phyloP scores from a whole-genome alignment of 768 basidiomycete species.

The Amanita molliuscula region DNA sequence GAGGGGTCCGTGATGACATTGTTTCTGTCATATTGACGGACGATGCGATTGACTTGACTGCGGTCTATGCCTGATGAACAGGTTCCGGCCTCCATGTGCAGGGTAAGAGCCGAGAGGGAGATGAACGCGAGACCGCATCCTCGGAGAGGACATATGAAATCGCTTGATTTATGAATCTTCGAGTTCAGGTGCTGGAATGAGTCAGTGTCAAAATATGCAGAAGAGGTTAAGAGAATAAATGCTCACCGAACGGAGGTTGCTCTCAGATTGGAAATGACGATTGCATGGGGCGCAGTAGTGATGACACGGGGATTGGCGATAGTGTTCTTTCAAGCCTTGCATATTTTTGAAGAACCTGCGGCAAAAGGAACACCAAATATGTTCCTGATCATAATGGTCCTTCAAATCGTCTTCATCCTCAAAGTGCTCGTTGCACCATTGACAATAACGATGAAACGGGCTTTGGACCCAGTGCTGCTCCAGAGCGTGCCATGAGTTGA shows the following conservation, averaged over 20 bases:
- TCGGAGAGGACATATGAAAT: constrained; percentile 24
- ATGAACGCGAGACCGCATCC: constrained; percentile 36
- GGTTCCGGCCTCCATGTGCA: constrained; percentile 55
- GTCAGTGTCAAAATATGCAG: background rate
- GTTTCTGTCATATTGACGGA: constrained; percentile 31
- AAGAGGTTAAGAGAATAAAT: too few species aligned
- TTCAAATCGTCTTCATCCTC: constrained; percentile 19
- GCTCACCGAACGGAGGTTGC: constrained; percentile 21
- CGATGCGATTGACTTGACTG: constrained; percentile 28
- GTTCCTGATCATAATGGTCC: constrained; percentile 27
- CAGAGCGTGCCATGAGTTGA: constrained; percentile 23
- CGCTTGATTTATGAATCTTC: constrained; percentile 31
- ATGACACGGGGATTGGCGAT: constrained; percentile 37
- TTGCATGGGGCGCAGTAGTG: constrained; percentile 36
- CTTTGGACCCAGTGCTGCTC: constrained; percentile 46
- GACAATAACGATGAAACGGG: constrained; percentile 40
- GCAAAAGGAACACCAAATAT: constrained; percentile 35
- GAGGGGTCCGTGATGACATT: constrained; percentile 46
- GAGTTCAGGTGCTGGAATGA: constrained; percentile 40
- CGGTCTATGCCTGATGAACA: constrained; percentile 41
- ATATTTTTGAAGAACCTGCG: constrained; percentile 28
- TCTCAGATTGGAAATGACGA: constrained; percentile 29
- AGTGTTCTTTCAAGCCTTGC: constrained; percentile 34
- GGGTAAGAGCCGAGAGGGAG: constrained; percentile 41
- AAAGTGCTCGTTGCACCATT: constrained; percentile 37